Base-by-base conservation (phyloP, 2,329 filamentous ascomycete genomes). In the Pseudocercospora crystallina region DNA sequence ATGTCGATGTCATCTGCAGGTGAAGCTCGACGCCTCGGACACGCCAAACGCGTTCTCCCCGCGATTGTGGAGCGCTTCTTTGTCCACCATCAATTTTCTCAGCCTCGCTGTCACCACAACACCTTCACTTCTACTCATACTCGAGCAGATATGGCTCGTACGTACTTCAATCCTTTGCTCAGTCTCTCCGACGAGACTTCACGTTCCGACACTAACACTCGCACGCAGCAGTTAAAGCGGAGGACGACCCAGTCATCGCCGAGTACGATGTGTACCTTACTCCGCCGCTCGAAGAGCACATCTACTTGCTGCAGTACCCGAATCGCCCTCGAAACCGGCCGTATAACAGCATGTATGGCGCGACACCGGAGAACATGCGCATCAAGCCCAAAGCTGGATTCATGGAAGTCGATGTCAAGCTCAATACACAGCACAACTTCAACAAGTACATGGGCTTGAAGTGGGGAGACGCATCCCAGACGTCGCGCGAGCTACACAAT, bases 351-450 rank as follows among this genome's bases (percentile, higher is more conserved):
- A 66, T 72, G 10, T 71, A 74, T 45, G 72, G 74, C 12, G 76
- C 80, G 29, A 76, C 79, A 48, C 87, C 92, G 9, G 76, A 82
- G 12, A 83, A 87, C 62, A 76, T 97, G 63, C 89, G 92, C 60
- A 76, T 96, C 68, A 99, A 97, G 75, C 81, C 85, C 11, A 75
- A 80, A 49, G 82, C 88, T 0, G 91, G 91, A 49, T 88, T 96
- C 73, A 78, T 96, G 49, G 94, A 99, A 73, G 78, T 97, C 45
- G 94, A 99, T 69, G 80, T 96, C n/a, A 89, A 90, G 4, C 77
- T 96, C 61, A 83, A 85, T 74, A 84, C 84, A 56, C 76, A 77
- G 41, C 69, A 74, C 49, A 86, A 89, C 65, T 97, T 96, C 76
- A 90, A 97, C 73, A 81, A 86, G 59, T 80, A 82, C 59, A 90